phyloP scores from a whole-genome alignment of 441 rosid genomes.

The Mallotus japonicus region DNA sequence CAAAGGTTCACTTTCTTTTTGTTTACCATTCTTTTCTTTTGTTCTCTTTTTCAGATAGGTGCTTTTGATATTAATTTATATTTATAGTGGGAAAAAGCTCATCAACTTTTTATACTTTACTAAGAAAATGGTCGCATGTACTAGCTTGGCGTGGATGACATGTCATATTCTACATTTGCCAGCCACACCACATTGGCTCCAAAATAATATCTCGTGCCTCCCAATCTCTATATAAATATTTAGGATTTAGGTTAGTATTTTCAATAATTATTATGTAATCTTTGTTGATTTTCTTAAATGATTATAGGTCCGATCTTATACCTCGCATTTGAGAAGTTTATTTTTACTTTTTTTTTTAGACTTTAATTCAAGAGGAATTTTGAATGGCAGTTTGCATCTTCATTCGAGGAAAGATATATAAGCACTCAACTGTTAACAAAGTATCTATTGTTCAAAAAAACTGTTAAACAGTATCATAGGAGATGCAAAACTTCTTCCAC shows the following conservation, averaged over 20 bases:
- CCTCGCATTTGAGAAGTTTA: too few species aligned
- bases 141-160: slow-evolving; percentile 18
- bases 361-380: too few species aligned
- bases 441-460: too few species aligned
- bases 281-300: background rate
- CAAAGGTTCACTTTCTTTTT: slow-evolving; percentile 24
- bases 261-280: background rate
- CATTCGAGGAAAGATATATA: too few species aligned
- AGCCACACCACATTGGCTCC: background rate
- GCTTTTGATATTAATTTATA: slow-evolving; percentile 7
- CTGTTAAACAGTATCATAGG: too few species aligned
- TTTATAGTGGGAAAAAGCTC: slow-evolving; percentile 23
- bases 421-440: background rate
- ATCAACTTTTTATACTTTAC: slow-evolving; percentile 9
- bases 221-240: background rate
- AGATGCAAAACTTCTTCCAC: background rate
- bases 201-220: background rate
- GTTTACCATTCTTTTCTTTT: background rate
- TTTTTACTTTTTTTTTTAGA: too few species aligned
- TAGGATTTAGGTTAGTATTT: background rate
- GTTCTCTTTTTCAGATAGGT: background rate
- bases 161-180: slow-evolving; percentile 16
- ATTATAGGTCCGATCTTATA: background rate
- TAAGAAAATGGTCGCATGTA: background rate
- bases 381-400: too few species aligned